Base-by-base conservation (phyloP, 495 filamentous ascomycete genomes). In the Astrothelium macrocarpum region DNA sequence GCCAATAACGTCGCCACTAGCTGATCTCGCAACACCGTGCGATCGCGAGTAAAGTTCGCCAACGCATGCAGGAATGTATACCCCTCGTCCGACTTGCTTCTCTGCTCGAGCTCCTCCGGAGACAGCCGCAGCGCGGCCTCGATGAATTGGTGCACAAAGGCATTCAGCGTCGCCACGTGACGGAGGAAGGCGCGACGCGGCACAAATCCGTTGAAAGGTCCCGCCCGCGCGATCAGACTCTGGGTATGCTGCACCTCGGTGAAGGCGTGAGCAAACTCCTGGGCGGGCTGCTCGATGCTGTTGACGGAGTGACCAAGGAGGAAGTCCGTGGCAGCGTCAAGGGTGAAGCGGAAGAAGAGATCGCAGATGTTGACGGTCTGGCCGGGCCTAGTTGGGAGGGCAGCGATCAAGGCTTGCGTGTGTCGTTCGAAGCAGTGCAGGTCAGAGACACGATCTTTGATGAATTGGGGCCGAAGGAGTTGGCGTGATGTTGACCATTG, bases 251-350 rank as follows among this genome's bases (percentile, higher is more conserved):
- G 81, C 29, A 82, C 83, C 39, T 81, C 76, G 53, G 74, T 73
- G 67, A 85, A 85, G 0, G 80, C 80, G 42, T 76, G 49, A 0
- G 78, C 81, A 63, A 85, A 84, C 32, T 78, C 74, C 23, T 72
- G 72, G 59, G 76, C 75, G 1, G 80, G 80, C 58, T 84, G 78
- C n/a, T 72, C 68, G 34, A 83, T 61, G 59, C 79, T 84, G 59
- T 82, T 75, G 60, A 82, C 79, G 61, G 77, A 79, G 1, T 75
- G 70, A 10, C 83, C 83, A 1, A 86, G 73, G 3, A 86, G 72
- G 64, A 84, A 86, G 60, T 85, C 81, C 12, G 83, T 85, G 12
- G 82, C 81, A 23, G 81, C 78, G 62, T 86, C 83, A 0, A 86
- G 75, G 1, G 82, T 83, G 65, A 71, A 75, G 39, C 74, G 63